A percentile compares a stretch with the other conserved stretches of the same genome.
phyloP scores from a whole-genome alignment of 345 rosid genomes.

The Gossypium turneri region DNA sequence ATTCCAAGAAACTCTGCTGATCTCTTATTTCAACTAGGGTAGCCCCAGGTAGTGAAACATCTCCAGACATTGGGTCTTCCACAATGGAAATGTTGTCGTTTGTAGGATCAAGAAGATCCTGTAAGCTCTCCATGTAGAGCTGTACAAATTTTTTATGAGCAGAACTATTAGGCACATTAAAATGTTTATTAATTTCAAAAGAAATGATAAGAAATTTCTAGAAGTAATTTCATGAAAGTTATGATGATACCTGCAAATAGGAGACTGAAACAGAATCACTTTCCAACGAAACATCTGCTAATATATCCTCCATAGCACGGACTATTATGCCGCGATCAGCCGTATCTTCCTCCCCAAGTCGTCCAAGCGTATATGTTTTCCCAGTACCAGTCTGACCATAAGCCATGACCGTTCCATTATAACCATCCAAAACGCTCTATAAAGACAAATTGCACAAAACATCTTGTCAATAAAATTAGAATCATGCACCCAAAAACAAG shows the following conservation, averaged over 20 bases:
- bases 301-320: conserved; percentile 95
- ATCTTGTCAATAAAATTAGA: conserved; percentile 6
- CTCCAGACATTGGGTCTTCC: conserved; percentile 94
- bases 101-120: conserved; percentile 90
- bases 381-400: conserved; percentile 99
- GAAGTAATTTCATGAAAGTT: neutral
- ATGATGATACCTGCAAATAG: conserved; percentile 59
- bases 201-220: neutral
- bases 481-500: neutral
- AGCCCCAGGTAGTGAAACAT: conserved; percentile 91
- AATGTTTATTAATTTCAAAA: conserved; percentile 3
- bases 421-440: conserved; percentile 95
- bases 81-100: conserved; percentile 83
- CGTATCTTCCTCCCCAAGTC: conserved; percentile 85
- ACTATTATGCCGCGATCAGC: conserved; percentile 99
- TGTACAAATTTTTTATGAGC: conserved; percentile 32
- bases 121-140: conserved; percentile 98
- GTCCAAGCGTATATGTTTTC: conserved; percentile 97
- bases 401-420: conserved; percentile 97
- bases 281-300: conserved; percentile 63
- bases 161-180: conserved; percentile 13
- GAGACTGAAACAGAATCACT: conserved; percentile 74
- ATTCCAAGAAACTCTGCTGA: conserved; percentile 71
- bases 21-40: conserved; percentile 77
- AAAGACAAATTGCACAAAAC: conserved; percentile 16